A percentile compares a stretch with the other conserved stretches of the same genome.
phyloP scores from a whole-genome alignment of 352 stramenopile species.

The Phytophthora pistaciae region DNA sequence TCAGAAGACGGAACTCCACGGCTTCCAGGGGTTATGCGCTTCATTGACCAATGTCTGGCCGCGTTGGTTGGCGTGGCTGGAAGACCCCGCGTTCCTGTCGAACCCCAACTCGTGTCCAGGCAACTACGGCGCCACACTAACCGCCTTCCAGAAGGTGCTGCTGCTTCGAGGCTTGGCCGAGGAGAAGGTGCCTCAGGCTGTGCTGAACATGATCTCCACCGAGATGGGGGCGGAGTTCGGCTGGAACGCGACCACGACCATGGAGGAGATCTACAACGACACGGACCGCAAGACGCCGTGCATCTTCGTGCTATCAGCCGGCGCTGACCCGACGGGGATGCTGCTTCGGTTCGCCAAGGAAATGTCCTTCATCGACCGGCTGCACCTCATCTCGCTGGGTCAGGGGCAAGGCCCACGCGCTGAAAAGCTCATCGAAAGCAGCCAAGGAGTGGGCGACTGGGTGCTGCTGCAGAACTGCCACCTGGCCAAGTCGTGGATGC shows the following conservation, averaged over 20 bases:
- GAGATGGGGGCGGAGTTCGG: slow-evolving; percentile 92
- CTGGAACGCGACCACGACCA: slow-evolving; percentile 82
- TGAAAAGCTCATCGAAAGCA: slow-evolving; percentile 90
- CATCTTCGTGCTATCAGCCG: slow-evolving; percentile 94
- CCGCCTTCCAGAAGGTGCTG: slow-evolving; percentile 80
- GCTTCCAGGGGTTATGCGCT: slow-evolving; percentile 71
- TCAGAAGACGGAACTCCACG: slow-evolving; percentile 29
- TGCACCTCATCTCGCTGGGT: slow-evolving; percentile 94
- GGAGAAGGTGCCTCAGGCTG: slow-evolving; percentile 90
- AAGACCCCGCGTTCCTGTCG: slow-evolving; percentile 51
- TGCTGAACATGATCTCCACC: slow-evolving; percentile 86
- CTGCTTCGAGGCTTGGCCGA: slow-evolving; percentile 86
- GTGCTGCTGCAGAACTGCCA: slow-evolving; percentile 96
- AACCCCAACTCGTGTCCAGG: slow-evolving; percentile 49
- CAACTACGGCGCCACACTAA: slow-evolving; percentile 51
- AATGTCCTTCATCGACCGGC: slow-evolving; percentile 84
- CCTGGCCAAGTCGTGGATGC: slow-evolving; percentile 95
- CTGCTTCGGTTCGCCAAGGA: slow-evolving; percentile 94
- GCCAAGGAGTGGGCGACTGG: slow-evolving; percentile 90
- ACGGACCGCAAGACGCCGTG: slow-evolving; percentile 93
- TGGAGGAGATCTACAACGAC: slow-evolving; percentile 95
- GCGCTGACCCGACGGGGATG: slow-evolving; percentile 94
- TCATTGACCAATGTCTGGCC: slow-evolving; percentile 70
- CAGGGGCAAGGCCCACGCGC: slow-evolving; percentile 93
- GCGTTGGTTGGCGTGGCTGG: slow-evolving; percentile 71